Evolutionary conservation across 306 rosid genomes (phyloP).

Genomic region (Dryas alaskensis): DNA sequence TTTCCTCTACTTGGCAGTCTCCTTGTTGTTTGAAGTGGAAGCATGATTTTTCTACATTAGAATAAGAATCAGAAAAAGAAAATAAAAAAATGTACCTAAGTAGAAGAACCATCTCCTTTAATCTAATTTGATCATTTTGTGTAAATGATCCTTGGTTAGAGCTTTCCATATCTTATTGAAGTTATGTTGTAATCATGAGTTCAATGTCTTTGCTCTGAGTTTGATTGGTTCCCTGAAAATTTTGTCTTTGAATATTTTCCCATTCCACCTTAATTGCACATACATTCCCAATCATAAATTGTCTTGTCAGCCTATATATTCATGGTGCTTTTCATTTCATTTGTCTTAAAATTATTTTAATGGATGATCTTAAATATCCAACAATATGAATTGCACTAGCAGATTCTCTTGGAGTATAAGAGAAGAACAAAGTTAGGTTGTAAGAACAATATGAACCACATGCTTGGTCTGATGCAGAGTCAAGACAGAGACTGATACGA

Average conservation of each 20-base stretch:
- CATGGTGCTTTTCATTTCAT: not conserved
- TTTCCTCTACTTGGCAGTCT: not conserved
- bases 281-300: not conserved
- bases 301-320: not conserved
- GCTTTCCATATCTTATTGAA: too few relatives aligned
- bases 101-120: not conserved
- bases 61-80: not conserved
- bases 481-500: not conserved
- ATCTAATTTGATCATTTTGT: not conserved
- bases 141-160: too few relatives aligned
- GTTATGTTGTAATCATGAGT: not conserved
- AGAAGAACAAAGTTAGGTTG: not conserved
- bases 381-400: not conserved
- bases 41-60: not conserved
- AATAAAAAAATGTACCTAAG: not conserved
- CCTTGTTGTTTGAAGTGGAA: not conserved
- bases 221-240: not conserved
- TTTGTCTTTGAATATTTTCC: not conserved
- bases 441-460: too few relatives aligned
- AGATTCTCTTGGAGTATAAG: not conserved
- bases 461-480: not conserved
- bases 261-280: not conserved
- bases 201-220: not conserved
- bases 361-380: not conserved
- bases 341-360: not conserved